Percentiles rank a stretch among this genome's conserved stretches.
Conservation (phyloP, 202 grass and related monocot genomes). For the Digitaria exilis region DNA sequence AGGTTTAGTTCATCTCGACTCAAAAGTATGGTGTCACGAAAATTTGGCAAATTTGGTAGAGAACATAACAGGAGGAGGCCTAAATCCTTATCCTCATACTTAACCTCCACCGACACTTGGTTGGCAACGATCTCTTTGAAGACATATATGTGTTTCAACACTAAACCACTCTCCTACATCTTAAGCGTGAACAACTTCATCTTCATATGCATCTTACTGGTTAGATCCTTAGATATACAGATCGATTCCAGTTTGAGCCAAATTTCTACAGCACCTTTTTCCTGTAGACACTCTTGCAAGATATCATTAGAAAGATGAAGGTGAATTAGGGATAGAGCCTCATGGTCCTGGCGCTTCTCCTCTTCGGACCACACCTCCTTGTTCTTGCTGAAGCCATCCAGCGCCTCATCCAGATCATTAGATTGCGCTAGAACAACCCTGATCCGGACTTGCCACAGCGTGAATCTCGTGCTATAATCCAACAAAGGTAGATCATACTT, state of each 20-base stretch:
- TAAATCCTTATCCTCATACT: conserved; percentile 27
- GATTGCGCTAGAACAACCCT: neutral
- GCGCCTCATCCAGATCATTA: neutral
- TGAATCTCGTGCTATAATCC: neutral
- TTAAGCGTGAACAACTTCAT: no score
- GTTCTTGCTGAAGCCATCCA: neutral
- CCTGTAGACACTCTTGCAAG: neutral
- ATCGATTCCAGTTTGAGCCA: no score
- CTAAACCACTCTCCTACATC: neutral
- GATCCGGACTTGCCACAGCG: neutral
- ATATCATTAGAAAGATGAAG: neutral
- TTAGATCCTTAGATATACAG: no score
- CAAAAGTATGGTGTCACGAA: conserved; percentile 27
- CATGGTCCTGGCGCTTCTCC: no score
- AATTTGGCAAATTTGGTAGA: neutral
- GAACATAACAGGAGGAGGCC: conserved; percentile 12
- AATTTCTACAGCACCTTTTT: no score
- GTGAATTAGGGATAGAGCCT: neutral
- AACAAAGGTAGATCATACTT: neutral
- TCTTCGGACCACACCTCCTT: neutral
- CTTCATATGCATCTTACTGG: no score
- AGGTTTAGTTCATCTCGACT: conserved; percentile 24
- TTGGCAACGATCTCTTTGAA: conserved; percentile 30
- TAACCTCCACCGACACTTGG: neutral
- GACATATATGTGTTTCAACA: neutral